These are phyloP conservation scores for Detonula confervacea DNA, from an alignment of 352 stramenopile genomes.

Conservation along the genomic window DNA sequence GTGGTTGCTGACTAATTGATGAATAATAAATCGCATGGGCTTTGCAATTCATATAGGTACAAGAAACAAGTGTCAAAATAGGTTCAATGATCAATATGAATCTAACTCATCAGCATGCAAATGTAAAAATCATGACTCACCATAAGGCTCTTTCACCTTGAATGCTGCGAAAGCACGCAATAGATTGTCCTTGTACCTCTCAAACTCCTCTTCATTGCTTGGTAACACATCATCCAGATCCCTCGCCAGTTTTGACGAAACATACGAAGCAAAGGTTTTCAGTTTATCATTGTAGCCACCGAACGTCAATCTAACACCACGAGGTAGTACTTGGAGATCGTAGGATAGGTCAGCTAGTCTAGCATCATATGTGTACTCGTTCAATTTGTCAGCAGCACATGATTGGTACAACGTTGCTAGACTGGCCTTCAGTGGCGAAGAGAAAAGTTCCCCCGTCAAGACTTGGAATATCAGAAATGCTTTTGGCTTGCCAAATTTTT, in stretches of 20 bases:
- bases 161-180: conserved; percentile 62
- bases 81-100: neutral
- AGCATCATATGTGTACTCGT: conserved; percentile 77
- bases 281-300: conserved; percentile 84
- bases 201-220: conserved; percentile 75
- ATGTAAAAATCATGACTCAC: neutral
- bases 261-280: conserved; percentile 70
- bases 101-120: neutral
- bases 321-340: conserved; percentile 71
- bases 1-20: conserved; percentile 57
- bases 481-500: conserved; percentile 81
- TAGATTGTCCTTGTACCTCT: conserved; percentile 80
- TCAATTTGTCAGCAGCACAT: conserved; percentile 63
- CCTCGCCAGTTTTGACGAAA: conserved; percentile 71
- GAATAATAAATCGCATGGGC: conserved; percentile 72
- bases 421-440: conserved; percentile 57
- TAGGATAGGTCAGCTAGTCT: conserved; percentile 74
- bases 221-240: conserved; percentile 73
- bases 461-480: conserved; percentile 80
- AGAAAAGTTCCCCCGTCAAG: conserved; percentile 68
- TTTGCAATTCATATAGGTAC: neutral
- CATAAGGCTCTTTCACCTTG: conserved; percentile 81
- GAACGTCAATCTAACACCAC: conserved; percentile 79
- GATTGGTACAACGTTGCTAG: conserved; percentile 76
- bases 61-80: neutral